Base-by-base conservation (phyloP, 306 rosid species). In the Abrus pulchellus region DNA sequence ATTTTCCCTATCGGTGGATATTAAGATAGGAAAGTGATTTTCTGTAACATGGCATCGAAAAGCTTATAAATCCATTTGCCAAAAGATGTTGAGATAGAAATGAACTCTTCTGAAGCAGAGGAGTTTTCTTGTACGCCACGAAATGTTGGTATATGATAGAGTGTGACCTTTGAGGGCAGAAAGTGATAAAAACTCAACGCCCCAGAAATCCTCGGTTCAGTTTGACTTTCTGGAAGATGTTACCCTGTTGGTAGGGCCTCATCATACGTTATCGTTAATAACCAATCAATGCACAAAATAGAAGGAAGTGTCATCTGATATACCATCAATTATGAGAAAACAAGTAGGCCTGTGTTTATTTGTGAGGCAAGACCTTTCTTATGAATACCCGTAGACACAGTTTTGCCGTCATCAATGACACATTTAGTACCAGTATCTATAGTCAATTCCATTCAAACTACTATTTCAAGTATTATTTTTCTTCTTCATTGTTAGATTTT, bases 241-340 rank as follows among this genome's bases (percentile, higher is more conserved):
- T 30, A 53, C 73, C 54, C 8, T 20, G 68, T 27, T 56, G 77
- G 65, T 82, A 50, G 68, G 85, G 30, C 57, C 82, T 13, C 81
- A 75, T 20, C 20, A 20, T 20, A 20, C 40, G 7, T 27, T 33
- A 20, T 28, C 6, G 40, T 30, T 40, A 10, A 40, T 48, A 14
- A 60, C 32, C 40, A 74, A 50, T 49, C 33, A 45, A 62, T 75
- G 76, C 44, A 55, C 33, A 60, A n/a, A 44, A 55, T 41, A n/a
- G 20, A 43, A 41, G 72, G 20, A 43, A 41, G 72, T 7, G n/a
- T 8, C 74, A 44, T 36, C 49, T 13, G 9, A 30, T 43, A 75
- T 52, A 56, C 13, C 48, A 12, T 34, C 34, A 65, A 48, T 53
- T 40, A 66, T 9, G 10, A 3, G 36, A 40, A 78, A 78, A 30